Conservation (phyloP, 805 yeast genomes). For the Lachancea sp. region DNA sequence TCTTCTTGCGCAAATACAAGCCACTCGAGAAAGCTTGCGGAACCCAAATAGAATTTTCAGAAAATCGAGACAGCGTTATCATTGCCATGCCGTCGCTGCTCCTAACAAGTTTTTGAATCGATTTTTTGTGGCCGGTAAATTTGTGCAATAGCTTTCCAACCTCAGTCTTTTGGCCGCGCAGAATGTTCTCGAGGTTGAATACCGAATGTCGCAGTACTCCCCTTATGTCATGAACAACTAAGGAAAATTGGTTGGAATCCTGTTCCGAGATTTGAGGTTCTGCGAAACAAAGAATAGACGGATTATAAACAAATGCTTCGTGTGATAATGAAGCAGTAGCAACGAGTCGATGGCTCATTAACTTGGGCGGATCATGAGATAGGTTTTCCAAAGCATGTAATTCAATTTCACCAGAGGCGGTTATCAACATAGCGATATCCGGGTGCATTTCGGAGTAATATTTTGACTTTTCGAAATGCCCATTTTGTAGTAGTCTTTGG, state of each 20-base stretch:
- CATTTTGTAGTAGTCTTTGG: conserved; percentile 19
- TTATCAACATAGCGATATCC: conserved; percentile 39
- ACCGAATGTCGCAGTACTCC: conserved; percentile 35
- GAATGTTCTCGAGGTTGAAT: conserved; percentile 21
- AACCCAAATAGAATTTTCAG: conserved; percentile 52
- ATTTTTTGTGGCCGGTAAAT: conserved; percentile 81
- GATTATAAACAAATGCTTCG: conserved; percentile 28
- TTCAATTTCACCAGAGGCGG: conserved; percentile 37
- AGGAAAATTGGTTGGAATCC: conserved; percentile 30
- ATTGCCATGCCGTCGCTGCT: conserved; percentile 60
- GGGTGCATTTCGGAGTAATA: conserved; percentile 30
- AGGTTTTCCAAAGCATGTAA: conserved; percentile 47
- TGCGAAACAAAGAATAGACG: conserved; percentile 33
- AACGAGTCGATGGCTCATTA: conserved; percentile 39
- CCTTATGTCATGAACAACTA: conserved; percentile 41
- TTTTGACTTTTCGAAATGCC: conserved; percentile 16
- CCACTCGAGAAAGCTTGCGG: conserved; percentile 33
- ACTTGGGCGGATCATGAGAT: conserved; percentile 49
- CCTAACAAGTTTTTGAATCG: conserved; percentile 59
- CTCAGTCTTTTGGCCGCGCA: conserved; percentile 12
- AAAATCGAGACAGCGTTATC: conserved; percentile 52
- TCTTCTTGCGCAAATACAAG: conserved; percentile 35
- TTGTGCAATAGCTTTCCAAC: conserved; percentile 41
- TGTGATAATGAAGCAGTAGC: conserved; percentile 19
- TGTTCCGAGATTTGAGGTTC: conserved; percentile 30